A percentile compares a stretch with the other conserved stretches of the same genome.
Conservation (phyloP, 2,329 filamentous ascomycete genomes). For the Alternaria alternata region DNA sequence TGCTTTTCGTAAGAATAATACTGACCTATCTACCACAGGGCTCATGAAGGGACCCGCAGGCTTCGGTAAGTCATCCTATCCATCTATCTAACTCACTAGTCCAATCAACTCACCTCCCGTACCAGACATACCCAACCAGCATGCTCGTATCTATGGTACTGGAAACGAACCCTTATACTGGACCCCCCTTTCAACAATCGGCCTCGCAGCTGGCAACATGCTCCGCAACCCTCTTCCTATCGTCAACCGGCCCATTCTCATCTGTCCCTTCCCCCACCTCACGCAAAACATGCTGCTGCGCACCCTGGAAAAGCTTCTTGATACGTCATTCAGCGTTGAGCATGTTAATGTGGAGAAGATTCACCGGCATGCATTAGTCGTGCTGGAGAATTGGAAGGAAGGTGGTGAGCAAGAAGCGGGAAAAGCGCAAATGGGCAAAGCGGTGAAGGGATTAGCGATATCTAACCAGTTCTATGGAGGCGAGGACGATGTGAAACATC, state of each 20-base stretch:
- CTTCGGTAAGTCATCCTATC: constrained; percentile 18
- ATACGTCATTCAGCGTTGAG: constrained; percentile 32
- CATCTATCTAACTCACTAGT: background rate
- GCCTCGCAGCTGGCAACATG: constrained; percentile 39
- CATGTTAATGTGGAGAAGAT: constrained; percentile 41
- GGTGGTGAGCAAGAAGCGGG: background rate
- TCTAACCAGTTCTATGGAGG: constrained; percentile 47
- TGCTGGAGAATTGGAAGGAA: constrained; percentile 37
- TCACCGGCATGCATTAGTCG: constrained; percentile 35
- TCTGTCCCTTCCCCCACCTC: constrained; percentile 33
- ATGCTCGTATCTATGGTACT: constrained; percentile 47
- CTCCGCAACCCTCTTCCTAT: constrained; percentile 34
- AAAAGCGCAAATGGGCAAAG: constrained; percentile 4
- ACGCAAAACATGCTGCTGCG: constrained; percentile 40
- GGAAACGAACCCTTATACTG: constrained; percentile 41
- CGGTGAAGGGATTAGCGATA: constrained; percentile 41
- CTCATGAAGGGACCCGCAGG: constrained; percentile 50
- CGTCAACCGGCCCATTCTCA: constrained; percentile 40
- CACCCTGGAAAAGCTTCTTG: constrained; percentile 33
- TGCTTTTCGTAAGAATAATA: background rate
- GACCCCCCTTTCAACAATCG: constrained; percentile 43
- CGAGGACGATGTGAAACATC: constrained; percentile 28
- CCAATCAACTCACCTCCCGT: background rate
- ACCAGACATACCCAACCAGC: constrained; percentile 30
- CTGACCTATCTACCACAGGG: constrained; percentile 22